Base-by-base conservation (phyloP, 257 asterid genomes). In the Gentiana dahurica region DNA sequence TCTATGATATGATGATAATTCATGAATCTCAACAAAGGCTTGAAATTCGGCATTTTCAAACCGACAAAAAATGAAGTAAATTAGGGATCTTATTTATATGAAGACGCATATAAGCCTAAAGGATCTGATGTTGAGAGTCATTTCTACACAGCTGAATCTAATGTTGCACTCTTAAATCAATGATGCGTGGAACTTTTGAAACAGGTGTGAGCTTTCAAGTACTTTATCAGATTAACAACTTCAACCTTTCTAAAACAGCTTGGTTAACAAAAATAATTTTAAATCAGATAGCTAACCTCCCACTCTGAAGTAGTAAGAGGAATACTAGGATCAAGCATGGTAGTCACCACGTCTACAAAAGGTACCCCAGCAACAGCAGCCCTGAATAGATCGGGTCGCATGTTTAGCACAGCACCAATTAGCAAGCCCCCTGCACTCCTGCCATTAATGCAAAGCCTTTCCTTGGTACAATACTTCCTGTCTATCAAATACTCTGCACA, bases 341-440 rank as follows among this genome's bases (percentile, higher is more conserved):
- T 91, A 38, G 98, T 91, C 68, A 91, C 63, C 57, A 75, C 93
- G 79, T 91, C 98, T 56, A 91, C 84, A 72, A 91, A 87, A 71
- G 98, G 96, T 36, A 91, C 98, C 69, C 94, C 98, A 75, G 87
- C 89, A 41, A 91, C 86, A 67, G 88, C 98, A 53, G 81, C 95
- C 77, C 75, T 85, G 70, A 85, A 91, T 62, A 91, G 77, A 77
- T 87, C 93, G 51, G 98, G 96, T 7, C 93, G 79, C 95, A 87
- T 91, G 72, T 83, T 91, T 55, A 91, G 74, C 68, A 87, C 92
- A 63, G 94, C 89, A 66, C 98, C 96, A 56, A 91, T 78, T 47
- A 91, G 86, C 85, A 91, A 80, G 50, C 98, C 98, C 51, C 98
- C 96, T 13, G 96, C 98, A 50, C 98, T 91, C 80, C 96, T 78